Evolutionary conservation across 2,329 filamentous ascomycete genomes (phyloP), one percentile per base, ranked within the genome.

Genomic region (Colletotrichum agaves): DNA sequence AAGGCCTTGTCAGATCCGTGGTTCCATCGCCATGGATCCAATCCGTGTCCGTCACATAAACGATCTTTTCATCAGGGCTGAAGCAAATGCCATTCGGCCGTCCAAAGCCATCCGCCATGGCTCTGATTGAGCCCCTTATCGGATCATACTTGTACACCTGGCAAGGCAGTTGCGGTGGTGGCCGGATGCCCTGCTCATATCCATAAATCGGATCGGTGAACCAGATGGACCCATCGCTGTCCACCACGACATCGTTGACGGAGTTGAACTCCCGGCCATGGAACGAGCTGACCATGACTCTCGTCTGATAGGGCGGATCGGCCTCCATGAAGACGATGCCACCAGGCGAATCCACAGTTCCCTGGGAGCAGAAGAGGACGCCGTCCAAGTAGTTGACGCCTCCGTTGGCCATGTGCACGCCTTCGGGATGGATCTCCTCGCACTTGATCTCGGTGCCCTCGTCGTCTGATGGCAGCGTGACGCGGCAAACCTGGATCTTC

Each of bases 141-240:
- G 82, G 78, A 31, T 83, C 78, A 53, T 79, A 84, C 5, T 83
- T 77, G 70, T 86, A 86, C 2, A 86, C 83, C 64, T 83, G 81
- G 61, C 76, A 79, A 0, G 83, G 83, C 8, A 86, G 64, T 41
- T 75, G 74, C 1, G 83, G 82, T 15, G 73, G 72, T 6, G 80
- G 81, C n/a, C 83, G 77, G 68, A 83, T 82, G 3, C 82, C 80
- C 69, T 85, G 83, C 61, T 84, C 79, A 44, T 75, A 80, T 4
- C 83, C 84, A 71, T 86, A 85, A 5, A 78, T 75, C 0, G 83
- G 82, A 70, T 85, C 83, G 0, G 83, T 85, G 71, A 85, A 85
- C 82, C 83, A 85, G 23, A 86, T 77, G 2, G 75, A 76, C 2
- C 81, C 81, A 64, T 84, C 82, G 0, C 67, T 70, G 41, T 78